Conservation (phyloP, 1,139 yeast genomes). For the Arxiozyma slooffiae region DNA sequence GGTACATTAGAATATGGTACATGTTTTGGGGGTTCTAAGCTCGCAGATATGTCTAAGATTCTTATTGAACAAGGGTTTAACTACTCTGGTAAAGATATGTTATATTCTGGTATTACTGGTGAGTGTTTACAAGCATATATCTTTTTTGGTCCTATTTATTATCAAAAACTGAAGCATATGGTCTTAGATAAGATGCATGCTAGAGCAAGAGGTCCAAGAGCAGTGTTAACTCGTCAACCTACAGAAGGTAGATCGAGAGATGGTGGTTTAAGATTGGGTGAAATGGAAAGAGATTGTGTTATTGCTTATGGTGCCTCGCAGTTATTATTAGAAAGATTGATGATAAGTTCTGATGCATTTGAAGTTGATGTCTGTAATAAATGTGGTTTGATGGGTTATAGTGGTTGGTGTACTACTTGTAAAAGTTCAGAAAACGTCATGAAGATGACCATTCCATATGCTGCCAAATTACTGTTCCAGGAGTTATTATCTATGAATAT, state of each 20-base stretch:
- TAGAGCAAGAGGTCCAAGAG: conserved; percentile 98
- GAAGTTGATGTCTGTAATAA: conserved; percentile 90
- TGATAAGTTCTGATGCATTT: conserved; percentile 95
- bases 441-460: conserved; percentile 95
- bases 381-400: conserved; percentile 98
- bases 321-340: conserved; percentile 79
- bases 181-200: conserved; percentile 99
- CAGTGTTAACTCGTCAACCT: conserved; percentile 95
- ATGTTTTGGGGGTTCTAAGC: conserved; percentile 92
- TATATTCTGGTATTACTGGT: conserved; percentile 97
- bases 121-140: conserved; percentile 95
- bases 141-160: conserved; percentile 96
- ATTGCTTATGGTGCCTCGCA: conserved; percentile 99
- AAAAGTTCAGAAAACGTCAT: conserved; percentile 77
- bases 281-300: conserved; percentile 99
- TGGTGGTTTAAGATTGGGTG: conserved; percentile 98
- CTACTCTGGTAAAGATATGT: conserved; percentile 95
- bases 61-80: conserved; percentile 85
- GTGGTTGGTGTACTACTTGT: conserved; percentile 96
- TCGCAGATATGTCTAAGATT: conserved; percentile 92
- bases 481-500: conserved; percentile 94
- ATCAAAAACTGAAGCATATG: conserved; percentile 97
- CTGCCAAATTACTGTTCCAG: conserved; percentile 91
- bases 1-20: conserved; percentile 94
- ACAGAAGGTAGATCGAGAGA: conserved; percentile 98